These are phyloP conservation scores for Xylaria polymorpha DNA, from an alignment of 2,329 filamentous ascomycete species.

Conservation along the genomic window DNA sequence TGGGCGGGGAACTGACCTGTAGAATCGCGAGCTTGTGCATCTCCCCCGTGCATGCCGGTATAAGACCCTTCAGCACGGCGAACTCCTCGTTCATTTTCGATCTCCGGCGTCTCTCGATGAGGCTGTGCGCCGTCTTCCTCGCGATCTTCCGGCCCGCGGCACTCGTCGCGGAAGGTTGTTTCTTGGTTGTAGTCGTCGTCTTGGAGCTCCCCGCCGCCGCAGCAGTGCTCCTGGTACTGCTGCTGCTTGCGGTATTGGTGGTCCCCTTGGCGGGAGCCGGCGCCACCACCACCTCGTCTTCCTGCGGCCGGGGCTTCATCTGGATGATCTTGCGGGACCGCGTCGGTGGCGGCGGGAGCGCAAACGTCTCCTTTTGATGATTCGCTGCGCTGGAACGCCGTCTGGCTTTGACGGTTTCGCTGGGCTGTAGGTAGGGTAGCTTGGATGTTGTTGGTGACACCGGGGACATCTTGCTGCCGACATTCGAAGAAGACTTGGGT, in stretches of 20 bases:
- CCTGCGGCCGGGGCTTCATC: constrained; percentile 79
- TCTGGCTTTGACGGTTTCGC: constrained; percentile 62
- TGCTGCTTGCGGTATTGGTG: neutral
- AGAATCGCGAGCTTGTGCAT: constrained; percentile 98
- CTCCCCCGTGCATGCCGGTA: constrained; percentile 93
- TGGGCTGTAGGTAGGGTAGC: constrained; percentile 59
- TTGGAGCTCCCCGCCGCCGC: constrained; percentile 34
- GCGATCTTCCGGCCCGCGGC: constrained; percentile 94
- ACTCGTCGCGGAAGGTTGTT: constrained; percentile 79
- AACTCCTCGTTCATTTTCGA: constrained; percentile 99
- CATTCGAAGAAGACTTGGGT: constrained; percentile 51
- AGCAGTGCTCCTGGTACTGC: constrained; percentile 29
- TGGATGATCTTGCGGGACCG: constrained; percentile 96
- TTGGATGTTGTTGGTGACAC: constrained; percentile 44
- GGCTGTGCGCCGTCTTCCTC: constrained; percentile 92
- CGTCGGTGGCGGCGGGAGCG: constrained; percentile 90
- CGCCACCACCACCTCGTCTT: constrained; percentile 50
- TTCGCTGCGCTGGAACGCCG: constrained; percentile 61
- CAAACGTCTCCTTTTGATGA: constrained; percentile 72
- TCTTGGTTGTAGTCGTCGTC: constrained; percentile 63
- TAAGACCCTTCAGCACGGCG: constrained; percentile 91
- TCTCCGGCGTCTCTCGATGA: constrained; percentile 88
- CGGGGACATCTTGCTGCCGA: constrained; percentile 52
- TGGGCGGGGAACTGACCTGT: constrained; percentile 68
- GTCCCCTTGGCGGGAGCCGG: constrained; percentile 35